Evolutionary conservation across 1,284 basidiomycete genomes (phyloP), one percentile per base, ranked within the genome.

Genomic region (Dichomitus squalens): DNA sequence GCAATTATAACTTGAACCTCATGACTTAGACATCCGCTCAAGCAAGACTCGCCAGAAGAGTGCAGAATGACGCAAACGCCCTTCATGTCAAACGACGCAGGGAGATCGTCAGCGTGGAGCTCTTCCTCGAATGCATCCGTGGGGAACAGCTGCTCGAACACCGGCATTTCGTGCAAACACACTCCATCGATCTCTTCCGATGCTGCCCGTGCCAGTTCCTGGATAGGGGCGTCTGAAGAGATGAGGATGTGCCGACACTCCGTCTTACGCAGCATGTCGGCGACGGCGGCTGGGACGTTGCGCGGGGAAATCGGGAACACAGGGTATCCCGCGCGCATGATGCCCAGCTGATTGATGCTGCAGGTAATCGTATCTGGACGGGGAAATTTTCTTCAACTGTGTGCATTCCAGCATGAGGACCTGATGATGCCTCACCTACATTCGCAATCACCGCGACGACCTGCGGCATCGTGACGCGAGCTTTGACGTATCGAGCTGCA

Each of bases 361-460:
- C n/a, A n/a, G n/a, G n/a, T n/a, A n/a, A n/a, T n/a, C n/a, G n/a
- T n/a, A n/a, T n/a, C n/a, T n/a, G n/a, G n/a, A n/a, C n/a, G n/a
- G n/a, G n/a, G n/a, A n/a, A 14, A 7, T 4, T 1, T 14, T 25
- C n/a, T n/a, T n/a, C n/a, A n/a, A n/a, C n/a, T n/a, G n/a, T n/a
- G n/a, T n/a, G 25, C 11, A 7, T 23, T 12, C n/a, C n/a, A n/a
- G n/a, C n/a, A n/a, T n/a, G n/a, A n/a, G n/a, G n/a, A n/a, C n/a
- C n/a, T n/a, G n/a, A 6, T 8, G 25, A 11, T 14, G n/a, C 25
- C 60, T 4, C 31, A 65, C 66, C 64, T 33, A 61, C 46, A 7
- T 50, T 49, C 7, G 63, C 63, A 12, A 66, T 35, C 14, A 66
- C 50, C 1, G 58, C 66, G 8, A 67, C 43, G 5, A 53, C 35